These are phyloP conservation scores for Xylaria curta DNA, from an alignment of 495 filamentous ascomycete species.

Conservation along the genomic window DNA sequence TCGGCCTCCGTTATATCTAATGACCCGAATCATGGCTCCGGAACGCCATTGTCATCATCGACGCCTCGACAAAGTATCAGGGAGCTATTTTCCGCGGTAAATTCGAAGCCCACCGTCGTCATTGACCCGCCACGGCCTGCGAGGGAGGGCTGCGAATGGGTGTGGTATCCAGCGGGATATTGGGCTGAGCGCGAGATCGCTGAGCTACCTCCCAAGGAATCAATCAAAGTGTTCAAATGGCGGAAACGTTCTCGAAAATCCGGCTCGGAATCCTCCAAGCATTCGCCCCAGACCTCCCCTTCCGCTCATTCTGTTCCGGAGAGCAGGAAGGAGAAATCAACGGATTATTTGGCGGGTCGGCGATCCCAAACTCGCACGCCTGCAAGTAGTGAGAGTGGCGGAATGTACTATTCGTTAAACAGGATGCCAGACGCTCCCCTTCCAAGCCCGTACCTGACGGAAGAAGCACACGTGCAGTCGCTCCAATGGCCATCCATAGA, in stretches of 20 bases:
- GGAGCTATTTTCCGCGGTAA: slow-evolving; percentile 27
- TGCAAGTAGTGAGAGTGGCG: slow-evolving; percentile 37
- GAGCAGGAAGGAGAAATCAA: slow-evolving; percentile 31
- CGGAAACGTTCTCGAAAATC: slow-evolving; percentile 46
- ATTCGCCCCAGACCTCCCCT: slow-evolving; percentile 31
- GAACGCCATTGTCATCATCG: neutral
- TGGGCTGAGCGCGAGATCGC: slow-evolving; percentile 58
- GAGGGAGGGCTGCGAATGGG: slow-evolving; percentile 58
- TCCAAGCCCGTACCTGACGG: slow-evolving; percentile 50
- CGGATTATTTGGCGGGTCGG: slow-evolving; percentile 37
- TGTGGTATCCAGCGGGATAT: slow-evolving; percentile 62
- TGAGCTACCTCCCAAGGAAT: slow-evolving; percentile 37
- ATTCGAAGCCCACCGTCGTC: slow-evolving; percentile 18
- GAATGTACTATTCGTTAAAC: slow-evolving; percentile 30
- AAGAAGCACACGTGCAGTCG: slow-evolving; percentile 51
- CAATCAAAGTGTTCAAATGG: slow-evolving; percentile 45
- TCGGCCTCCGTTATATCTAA: slow-evolving; percentile 30
- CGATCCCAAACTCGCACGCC: slow-evolving; percentile 28
- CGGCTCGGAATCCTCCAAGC: slow-evolving; percentile 32
- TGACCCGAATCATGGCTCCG: slow-evolving; percentile 12
- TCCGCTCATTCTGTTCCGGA: slow-evolving; percentile 45
- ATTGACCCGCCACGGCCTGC: slow-evolving; percentile 57
- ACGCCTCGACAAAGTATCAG: slow-evolving; percentile 20
- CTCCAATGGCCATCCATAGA: slow-evolving; percentile 41
- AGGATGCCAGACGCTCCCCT: slow-evolving; percentile 27